These are phyloP conservation scores for Chaetomium sp. DNA, from an alignment of 2,329 filamentous ascomycete genomes.

Conservation along the genomic window DNA sequence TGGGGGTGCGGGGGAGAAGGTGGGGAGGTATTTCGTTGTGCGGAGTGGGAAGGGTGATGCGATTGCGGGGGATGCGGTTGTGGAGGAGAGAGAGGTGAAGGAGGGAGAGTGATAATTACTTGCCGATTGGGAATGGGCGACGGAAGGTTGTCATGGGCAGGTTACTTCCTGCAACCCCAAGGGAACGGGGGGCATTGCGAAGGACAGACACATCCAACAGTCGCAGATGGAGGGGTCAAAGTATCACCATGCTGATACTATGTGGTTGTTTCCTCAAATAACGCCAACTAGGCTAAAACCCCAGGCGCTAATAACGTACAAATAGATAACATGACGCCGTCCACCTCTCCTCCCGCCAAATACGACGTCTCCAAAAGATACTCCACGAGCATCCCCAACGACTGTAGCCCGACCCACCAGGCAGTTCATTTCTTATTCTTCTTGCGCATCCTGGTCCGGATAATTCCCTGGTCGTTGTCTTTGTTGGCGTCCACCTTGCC, in stretches of 20 bases:
- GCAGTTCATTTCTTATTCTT: conserved; percentile 31
- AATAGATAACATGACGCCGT: conserved; percentile 14
- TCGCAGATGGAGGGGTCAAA: not conserved
- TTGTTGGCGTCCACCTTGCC: conserved; percentile 25
- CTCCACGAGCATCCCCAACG: not conserved
- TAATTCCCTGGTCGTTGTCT: conserved; percentile 30
- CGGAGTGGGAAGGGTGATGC: conserved; percentile 51
- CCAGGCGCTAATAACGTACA: conserved; percentile 18
- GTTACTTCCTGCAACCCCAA: not conserved
- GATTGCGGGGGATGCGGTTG: too few relatives aligned
- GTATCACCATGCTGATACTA: not conserved
- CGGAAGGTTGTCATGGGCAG: not conserved
- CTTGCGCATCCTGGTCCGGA: conserved; percentile 34
- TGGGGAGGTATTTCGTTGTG: conserved; percentile 77
- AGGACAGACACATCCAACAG: not conserved
- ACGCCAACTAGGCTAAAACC: conserved; percentile 7
- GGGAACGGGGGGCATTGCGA: too few relatives aligned
- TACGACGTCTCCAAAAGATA: conserved; percentile 13
- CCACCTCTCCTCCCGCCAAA: not conserved
- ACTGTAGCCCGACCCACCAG: not conserved
- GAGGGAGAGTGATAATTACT: not conserved
- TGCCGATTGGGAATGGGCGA: too few relatives aligned
- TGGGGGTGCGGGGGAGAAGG: conserved; percentile 63
- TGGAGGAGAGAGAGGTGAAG: not conserved
- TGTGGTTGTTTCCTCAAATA: conserved; percentile 17